Evolutionary conservation across 2,329 filamentous ascomycete genomes (phyloP), one percentile per base, ranked within the genome.

Genomic region (Tolypocladium ophioglossoides): DNA sequence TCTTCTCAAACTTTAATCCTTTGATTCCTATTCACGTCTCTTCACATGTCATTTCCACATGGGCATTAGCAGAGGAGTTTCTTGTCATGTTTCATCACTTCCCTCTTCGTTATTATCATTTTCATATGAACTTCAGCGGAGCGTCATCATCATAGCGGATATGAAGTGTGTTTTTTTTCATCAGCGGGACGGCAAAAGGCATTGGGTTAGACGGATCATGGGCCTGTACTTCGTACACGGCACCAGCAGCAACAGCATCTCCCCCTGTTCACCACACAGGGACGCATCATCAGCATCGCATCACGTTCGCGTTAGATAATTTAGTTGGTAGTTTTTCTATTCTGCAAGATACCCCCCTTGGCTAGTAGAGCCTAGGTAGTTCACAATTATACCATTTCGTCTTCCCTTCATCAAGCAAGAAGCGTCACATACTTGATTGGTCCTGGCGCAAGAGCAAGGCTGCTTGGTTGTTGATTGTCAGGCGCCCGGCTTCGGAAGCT

Each of bases 281-380:
- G 44, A 32, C 16, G 16, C 27, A 47, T 16, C 44, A 46, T 41
- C 35, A 32, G 34, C 30, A 39, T 34, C 34, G 16, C 39, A 34
- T 37, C 40, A 41, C n/a, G 22, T 27, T 24, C 30, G 30, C 14
- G 20, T 53, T 54, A 46, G 47, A 51, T 54, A 51, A 39, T 51
- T 20, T 50, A 37, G n/a, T 27, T 32, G n/a, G n/a, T 54, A 18
- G 5, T 27, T 39, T 48, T 22, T 49, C 32, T 10, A 4, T 54
- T 51, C 47, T 44, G 20, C 47, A 48, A 54, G 52, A 54, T 54
- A 54, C 52, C 52, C 52, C 52, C 37, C 20, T 50, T 51, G 18
- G 44, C 44, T 32, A 47, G 24, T 16, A 32, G 27, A 30, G 44
- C 27, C 18, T 32, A 47, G 27, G 27, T 20, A 47, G 44, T n/a